Conservation (phyloP, 371 early-diverging fungal species). For the Mucor piriformis region DNA sequence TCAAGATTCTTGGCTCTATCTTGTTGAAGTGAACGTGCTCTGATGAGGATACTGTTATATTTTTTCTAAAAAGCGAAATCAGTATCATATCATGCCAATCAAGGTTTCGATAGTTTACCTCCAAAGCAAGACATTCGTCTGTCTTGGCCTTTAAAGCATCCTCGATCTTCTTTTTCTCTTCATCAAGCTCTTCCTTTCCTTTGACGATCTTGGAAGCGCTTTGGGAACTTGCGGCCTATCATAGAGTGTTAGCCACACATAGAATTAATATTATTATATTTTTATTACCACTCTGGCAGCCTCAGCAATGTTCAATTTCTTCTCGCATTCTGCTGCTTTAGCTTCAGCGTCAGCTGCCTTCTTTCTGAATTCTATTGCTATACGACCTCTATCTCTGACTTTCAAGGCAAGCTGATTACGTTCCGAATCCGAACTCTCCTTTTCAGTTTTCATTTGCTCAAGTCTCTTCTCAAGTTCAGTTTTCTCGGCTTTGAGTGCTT, state of each 20-base stretch:
- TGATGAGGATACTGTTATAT: slow-evolving; percentile 5
- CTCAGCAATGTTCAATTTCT: not conserved
- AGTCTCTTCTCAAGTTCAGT: slow-evolving; percentile 1
- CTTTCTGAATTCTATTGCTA: slow-evolving; percentile 19
- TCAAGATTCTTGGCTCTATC: slow-evolving; percentile 6
- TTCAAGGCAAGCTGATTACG: not conserved
- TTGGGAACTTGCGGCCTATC: slow-evolving; percentile 6
- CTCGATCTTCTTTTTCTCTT: slow-evolving; percentile 1
- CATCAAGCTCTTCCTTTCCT: slow-evolving; percentile 8
- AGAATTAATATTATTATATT: not conserved
- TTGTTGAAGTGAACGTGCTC: slow-evolving; percentile 15
- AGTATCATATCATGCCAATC: not conserved
- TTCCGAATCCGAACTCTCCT: slow-evolving; percentile 2
- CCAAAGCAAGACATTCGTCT: slow-evolving; percentile 11
- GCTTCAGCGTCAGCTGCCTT: slow-evolving; percentile 9
- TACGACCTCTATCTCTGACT: slow-evolving; percentile 21
- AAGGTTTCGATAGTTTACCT: slow-evolving; percentile 2
- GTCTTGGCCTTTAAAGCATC: slow-evolving; percentile 12
- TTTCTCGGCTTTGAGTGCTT: not conserved
- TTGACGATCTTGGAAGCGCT: slow-evolving; percentile 3
- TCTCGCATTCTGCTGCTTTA: not conserved
- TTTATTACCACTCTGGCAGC: not conserved
- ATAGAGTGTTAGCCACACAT: not conserved
- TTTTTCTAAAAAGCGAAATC: slow-evolving; percentile 1
- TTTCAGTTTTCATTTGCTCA: slow-evolving; percentile 1